These are phyloP conservation scores for Purpureocillium takamizusanense DNA, from an alignment of 2,329 filamentous ascomycete species.

Conservation along the genomic window DNA sequence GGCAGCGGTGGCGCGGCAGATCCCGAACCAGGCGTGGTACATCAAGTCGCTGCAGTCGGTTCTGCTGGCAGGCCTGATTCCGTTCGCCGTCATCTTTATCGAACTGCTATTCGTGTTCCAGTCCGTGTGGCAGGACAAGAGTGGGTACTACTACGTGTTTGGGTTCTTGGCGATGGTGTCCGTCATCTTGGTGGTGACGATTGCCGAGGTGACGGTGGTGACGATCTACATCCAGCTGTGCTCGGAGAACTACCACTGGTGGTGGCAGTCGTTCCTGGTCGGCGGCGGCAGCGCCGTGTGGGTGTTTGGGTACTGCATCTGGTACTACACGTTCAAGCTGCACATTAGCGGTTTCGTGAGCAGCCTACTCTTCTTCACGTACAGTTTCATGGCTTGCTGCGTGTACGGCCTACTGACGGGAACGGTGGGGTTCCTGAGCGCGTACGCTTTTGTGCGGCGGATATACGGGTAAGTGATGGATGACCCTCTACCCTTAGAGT, in stretches of 20 bases:
- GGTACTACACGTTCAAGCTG: conserved; percentile 75
- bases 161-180: conserved; percentile 72
- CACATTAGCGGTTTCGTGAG: conserved; percentile 75
- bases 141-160: conserved; percentile 86
- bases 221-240: conserved; percentile 76
- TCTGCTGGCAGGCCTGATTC: conserved; percentile 66
- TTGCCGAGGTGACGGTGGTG: conserved; percentile 77
- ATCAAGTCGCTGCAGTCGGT: conserved; percentile 52
- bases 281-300: conserved; percentile 70
- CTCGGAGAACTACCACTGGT: conserved; percentile 83
- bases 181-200: conserved; percentile 62
- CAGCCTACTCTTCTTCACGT: conserved; percentile 74
- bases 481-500: no score
- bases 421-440: conserved; percentile 75
- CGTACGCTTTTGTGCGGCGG: conserved; percentile 73
- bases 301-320: conserved; percentile 75
- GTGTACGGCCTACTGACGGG: conserved; percentile 76
- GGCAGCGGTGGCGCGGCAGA: conserved; percentile 58
- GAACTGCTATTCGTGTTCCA: conserved; percentile 82
- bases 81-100: conserved; percentile 82
- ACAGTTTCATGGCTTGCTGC: conserved; percentile 71
- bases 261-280: conserved; percentile 81
- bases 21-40: conserved; percentile 72
- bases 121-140: conserved; percentile 84
- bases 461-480: conserved; percentile 61